Percentiles rank a stretch among this genome's conserved stretches.
These are phyloP conservation scores for Pseudogymnoascus sp. DNA, from an alignment of 2,329 filamentous ascomycete genomes.

Conservation along the genomic window DNA sequence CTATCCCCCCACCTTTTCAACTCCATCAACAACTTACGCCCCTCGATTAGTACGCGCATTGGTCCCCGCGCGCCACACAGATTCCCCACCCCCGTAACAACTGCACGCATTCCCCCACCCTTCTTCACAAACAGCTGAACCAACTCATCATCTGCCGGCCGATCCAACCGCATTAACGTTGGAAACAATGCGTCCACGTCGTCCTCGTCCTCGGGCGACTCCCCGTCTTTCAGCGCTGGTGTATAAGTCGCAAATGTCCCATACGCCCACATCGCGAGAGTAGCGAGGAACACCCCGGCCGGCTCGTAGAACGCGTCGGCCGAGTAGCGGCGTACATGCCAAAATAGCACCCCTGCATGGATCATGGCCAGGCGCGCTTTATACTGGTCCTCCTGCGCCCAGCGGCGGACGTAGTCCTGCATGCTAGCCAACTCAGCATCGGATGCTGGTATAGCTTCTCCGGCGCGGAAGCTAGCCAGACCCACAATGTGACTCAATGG, in stretches of 20 bases:
- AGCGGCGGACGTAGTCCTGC: conserved; percentile 36
- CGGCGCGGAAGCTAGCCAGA: conserved; percentile 17
- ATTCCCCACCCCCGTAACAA: conserved; percentile 48
- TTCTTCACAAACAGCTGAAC: conserved; percentile 49
- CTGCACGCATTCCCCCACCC: conserved; percentile 44
- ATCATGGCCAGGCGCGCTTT: conserved; percentile 52
- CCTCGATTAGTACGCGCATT: conserved; percentile 34
- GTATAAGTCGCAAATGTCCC: conserved; percentile 14
- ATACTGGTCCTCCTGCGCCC: conserved; percentile 46
- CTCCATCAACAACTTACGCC: conserved; percentile 34
- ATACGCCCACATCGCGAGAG: conserved; percentile 43
- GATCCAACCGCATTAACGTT: conserved; percentile 46
- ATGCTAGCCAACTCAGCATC: conserved; percentile 25
- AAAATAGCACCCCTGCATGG: conserved; percentile 47
- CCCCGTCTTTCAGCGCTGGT: not conserved
- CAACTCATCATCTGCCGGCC: conserved; percentile 52
- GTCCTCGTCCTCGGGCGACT: conserved; percentile 11
- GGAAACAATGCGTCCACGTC: conserved; percentile 28
- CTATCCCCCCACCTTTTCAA: conserved; percentile 21
- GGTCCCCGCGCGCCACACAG: conserved; percentile 37
- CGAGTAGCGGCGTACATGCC: conserved; percentile 46
- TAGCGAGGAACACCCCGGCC: conserved; percentile 39
- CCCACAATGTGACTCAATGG: conserved; percentile 28
- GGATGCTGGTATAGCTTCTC: not conserved
- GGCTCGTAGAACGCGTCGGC: conserved; percentile 44